Evolutionary conservation across 2,329 filamentous ascomycete genomes (phyloP), one percentile per base, ranked within the genome.

Genomic region (Scorias spongiosa): DNA sequence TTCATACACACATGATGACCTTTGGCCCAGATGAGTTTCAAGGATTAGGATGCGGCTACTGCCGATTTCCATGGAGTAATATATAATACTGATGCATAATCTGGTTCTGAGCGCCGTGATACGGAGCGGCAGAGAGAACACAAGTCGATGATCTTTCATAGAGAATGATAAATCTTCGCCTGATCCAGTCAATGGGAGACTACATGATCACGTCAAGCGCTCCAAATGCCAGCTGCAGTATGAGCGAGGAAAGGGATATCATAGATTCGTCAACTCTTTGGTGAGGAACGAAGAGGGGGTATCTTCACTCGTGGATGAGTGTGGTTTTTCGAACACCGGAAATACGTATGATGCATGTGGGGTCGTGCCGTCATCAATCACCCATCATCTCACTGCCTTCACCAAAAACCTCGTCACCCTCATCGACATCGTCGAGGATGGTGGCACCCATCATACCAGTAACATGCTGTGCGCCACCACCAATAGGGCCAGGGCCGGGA

Each of bases 341-440:
- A 15, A 15, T 12, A 36, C 5, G 32, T 36, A 12, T 15, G 32
- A 36, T 12, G 11, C 32, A 15, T 15, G 15, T 12, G 12, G 3
- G 15, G 15, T 12, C 32, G 15, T 15, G 11, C 15, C 32, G 32
- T 36, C 32, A 40, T 40, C 38, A 40, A 18, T 17, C 38, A 20
- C 51, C 63, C 58, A 67, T 58, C 45, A 67, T 59, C 54, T 69
- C 66, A 48, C 66, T 68, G 18, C 60, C 65, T 38, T 68, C 65
- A 9, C 64, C 64, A 49, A 66, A 67, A 28, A 63, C 63, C 32
- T 68, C 66, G 40, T 66, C 62, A 14, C 48, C 52, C 47, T 59
- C 58, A 26, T 69, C 65, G 15, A 56, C 51, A 40, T 62, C 60
- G 34, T 61, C 58, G 40, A 69, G 60, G 5, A 57, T 62, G 3